Conservation (phyloP, 2,329 filamentous ascomycete genomes). For the Macrophomina pseudophaseolina region DNA sequence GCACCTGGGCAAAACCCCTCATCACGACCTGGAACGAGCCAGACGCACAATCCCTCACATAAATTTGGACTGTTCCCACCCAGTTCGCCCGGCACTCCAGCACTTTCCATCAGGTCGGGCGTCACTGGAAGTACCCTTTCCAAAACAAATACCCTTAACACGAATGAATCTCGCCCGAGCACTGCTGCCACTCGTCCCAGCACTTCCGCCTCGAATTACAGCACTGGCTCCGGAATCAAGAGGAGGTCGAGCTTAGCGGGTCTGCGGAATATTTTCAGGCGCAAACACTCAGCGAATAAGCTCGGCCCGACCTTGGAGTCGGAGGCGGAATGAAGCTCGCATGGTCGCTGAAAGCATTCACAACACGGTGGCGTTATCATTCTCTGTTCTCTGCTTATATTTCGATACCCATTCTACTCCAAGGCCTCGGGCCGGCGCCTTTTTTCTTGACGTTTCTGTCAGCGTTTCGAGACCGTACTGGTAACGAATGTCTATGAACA, state of each 20-base stretch:
- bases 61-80: constrained; percentile 25
- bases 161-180: constrained; percentile 19
- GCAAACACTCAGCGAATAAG: constrained; percentile 20
- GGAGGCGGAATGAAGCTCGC: constrained; percentile 11
- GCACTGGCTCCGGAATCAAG: constrained; percentile 3
- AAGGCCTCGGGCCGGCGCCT: not conserved
- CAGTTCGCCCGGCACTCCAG: constrained; percentile 8
- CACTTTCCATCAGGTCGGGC: constrained; percentile 23
- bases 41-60: constrained; percentile 3
- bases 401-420: constrained; percentile 25
- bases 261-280: constrained; percentile 22
- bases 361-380: constrained; percentile 3
- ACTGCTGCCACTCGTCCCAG: constrained; percentile 19
- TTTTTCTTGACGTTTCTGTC: not conserved
- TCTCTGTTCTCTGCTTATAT: constrained; percentile 12
- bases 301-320: constrained; percentile 25
- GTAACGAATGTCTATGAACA: constrained; percentile 26
- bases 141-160: constrained; percentile 22
- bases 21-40: constrained; percentile 12
- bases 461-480: constrained; percentile 15
- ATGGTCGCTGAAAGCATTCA: not conserved
- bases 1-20: not conserved
- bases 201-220: constrained; percentile 24
- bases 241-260: constrained; percentile 14
- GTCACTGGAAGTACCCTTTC: constrained; percentile 19